Conservation (phyloP, 306 rosid species). For the Fagus crenata region DNA sequence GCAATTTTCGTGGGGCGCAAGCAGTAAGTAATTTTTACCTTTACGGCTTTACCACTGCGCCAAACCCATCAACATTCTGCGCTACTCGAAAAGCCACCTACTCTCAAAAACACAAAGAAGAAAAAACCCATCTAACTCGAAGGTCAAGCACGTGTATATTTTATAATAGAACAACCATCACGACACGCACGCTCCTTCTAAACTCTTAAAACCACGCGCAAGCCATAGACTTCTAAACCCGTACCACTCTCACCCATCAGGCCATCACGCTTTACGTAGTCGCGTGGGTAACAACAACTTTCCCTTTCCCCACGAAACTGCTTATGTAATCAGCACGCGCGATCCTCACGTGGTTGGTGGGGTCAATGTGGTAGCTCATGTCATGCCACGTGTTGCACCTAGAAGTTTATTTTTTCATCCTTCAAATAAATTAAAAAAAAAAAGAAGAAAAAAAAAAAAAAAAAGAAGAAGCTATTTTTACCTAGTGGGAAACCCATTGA, state of each 20-base stretch:
- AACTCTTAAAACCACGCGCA: neutral
- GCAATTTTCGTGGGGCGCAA: slow-evolving; percentile 14
- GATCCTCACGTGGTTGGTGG: neutral
- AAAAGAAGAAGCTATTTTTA: no score
- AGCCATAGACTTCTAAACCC: neutral
- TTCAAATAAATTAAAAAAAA: no score
- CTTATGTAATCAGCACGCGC: neutral
- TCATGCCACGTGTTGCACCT: neutral
- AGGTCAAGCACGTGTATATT: neutral
- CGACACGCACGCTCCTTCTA: neutral
- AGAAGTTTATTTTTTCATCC: neutral
- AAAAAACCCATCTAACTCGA: no score
- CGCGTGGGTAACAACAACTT: neutral
- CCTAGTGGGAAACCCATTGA: neutral
- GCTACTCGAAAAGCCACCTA: neutral
- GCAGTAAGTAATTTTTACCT: neutral
- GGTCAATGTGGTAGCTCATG: no score
- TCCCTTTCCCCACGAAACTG: slow-evolving; percentile 9
- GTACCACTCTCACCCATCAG: no score
- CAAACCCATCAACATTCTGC: neutral
- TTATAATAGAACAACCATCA: neutral
- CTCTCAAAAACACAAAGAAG: neutral
- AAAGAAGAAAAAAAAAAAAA: no score
- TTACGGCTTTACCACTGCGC: neutral
- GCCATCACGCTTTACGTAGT: neutral